These are phyloP conservation scores for Solanum lycopersicoides DNA, from an alignment of 257 asterid species.

Conservation along the genomic window DNA sequence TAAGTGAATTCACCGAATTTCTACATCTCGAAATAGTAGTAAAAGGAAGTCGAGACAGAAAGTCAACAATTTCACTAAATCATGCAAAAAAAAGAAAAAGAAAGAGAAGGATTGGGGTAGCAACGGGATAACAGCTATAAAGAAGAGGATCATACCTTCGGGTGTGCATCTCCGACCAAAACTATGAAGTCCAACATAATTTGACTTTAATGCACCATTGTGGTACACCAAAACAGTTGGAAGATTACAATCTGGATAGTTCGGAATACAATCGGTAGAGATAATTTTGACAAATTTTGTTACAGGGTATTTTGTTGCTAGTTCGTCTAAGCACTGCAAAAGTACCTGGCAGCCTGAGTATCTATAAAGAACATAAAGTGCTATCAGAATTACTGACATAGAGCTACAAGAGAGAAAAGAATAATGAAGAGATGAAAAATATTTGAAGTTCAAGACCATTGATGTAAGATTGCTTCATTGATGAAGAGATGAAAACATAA, in stretches of 20 bases:
- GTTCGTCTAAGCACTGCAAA: conserved; percentile 68
- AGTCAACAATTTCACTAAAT: not conserved
- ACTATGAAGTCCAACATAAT: conserved; percentile 58
- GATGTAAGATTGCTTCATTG: not conserved
- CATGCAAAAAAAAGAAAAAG: not conserved
- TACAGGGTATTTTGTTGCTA: conserved; percentile 74
- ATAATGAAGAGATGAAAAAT: not conserved
- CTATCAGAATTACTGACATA: not conserved
- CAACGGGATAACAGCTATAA: not conserved
- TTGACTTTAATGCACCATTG: conserved; percentile 79
- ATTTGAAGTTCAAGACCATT: not conserved
- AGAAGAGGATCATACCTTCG: conserved; percentile 44
- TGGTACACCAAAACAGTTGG: conserved; percentile 86
- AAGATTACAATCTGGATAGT: conserved; percentile 85
- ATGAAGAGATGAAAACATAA: not conserved
- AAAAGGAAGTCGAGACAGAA: not conserved
- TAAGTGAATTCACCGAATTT: not conserved
- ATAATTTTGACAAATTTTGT: conserved; percentile 88
- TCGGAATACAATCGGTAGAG: conserved; percentile 94
- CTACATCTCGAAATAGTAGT: not conserved
- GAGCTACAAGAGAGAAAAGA: not conserved
- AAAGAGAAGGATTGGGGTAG: not conserved
- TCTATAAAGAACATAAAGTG: conserved; percentile 13
- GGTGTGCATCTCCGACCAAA: conserved; percentile 96
- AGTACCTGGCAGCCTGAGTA: conserved; percentile 69